Percentiles rank a stretch among this genome's conserved stretches.
Conservation (phyloP, 768 basidiomycete species). For the Mycena galopus region DNA sequence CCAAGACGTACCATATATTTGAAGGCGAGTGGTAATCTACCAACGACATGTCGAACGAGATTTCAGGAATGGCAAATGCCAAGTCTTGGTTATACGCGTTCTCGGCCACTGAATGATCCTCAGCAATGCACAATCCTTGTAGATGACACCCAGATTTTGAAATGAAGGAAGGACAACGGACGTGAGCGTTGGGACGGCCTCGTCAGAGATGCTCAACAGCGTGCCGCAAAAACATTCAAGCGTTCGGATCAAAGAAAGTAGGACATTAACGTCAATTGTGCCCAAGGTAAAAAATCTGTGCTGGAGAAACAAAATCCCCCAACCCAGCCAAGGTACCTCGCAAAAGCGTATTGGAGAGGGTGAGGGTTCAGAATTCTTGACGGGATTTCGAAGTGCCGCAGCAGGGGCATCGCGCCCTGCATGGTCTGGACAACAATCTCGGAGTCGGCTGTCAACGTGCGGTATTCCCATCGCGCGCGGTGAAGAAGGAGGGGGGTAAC, state of each 20-base stretch:
- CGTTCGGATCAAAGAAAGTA: background rate
- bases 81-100: too few relatives aligned
- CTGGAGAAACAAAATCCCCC: background rate
- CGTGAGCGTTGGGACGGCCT: too few relatives aligned
- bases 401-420: background rate
- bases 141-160: conserved; percentile 3
- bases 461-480: background rate
- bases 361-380: background rate
- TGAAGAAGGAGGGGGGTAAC: background rate
- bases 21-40: too few relatives aligned
- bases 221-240: too few relatives aligned
- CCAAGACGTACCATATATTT: too few relatives aligned
- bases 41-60: too few relatives aligned
- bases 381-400: background rate
- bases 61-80: too few relatives aligned
- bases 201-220: too few relatives aligned
- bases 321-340: background rate
- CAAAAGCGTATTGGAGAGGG: background rate
- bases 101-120: too few relatives aligned
- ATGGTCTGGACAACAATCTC: background rate
- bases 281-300: background rate
- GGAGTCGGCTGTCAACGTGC: background rate
- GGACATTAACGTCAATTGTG: background rate
- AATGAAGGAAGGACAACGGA: background rate
- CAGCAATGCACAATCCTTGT: background rate